A percentile compares a stretch with the other conserved stretches of the same genome.
Conservation (phyloP, 129 eudicot species). For the Daucus carota region DNA sequence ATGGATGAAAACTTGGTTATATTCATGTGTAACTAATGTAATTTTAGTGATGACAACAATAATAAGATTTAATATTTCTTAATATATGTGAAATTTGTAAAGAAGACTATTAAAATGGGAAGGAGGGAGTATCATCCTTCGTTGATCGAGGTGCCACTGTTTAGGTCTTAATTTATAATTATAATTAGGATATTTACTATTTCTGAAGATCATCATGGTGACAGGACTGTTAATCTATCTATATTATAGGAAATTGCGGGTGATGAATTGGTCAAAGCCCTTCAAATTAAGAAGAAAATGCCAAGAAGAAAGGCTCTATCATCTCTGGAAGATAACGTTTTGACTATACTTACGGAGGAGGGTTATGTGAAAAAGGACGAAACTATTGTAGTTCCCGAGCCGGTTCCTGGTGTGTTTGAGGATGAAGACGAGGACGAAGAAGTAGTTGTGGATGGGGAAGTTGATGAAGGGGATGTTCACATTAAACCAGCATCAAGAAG, state of each 20-base stretch:
- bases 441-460: constrained; percentile 90
- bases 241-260: constrained; percentile 81
- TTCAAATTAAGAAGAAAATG: constrained; percentile 77
- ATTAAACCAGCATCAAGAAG: constrained; percentile 69
- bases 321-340: constrained; percentile 68
- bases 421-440: constrained; percentile 98
- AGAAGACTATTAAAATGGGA: too few relatives aligned
- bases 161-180: background rate
- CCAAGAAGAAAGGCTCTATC: constrained; percentile 94
- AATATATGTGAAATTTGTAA: too few relatives aligned
- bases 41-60: too few relatives aligned
- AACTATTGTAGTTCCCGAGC: constrained; percentile 45
- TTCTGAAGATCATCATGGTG: constrained; percentile 10
- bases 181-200: constrained; percentile 5
- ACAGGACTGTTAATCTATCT: background rate
- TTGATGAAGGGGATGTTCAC: constrained; percentile 96
- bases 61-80: too few relatives aligned
- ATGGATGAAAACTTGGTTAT: too few relatives aligned
- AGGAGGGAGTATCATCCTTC: too few relatives aligned
- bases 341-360: constrained; percentile 73
- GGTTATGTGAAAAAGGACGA: constrained; percentile 78
- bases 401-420: constrained; percentile 54
- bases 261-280: constrained; percentile 59
- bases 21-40: too few relatives aligned
- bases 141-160: background rate